These are phyloP conservation scores for Vitis hybrid DNA, from an alignment of 177 flowering plant species.

Conservation along the genomic window DNA sequence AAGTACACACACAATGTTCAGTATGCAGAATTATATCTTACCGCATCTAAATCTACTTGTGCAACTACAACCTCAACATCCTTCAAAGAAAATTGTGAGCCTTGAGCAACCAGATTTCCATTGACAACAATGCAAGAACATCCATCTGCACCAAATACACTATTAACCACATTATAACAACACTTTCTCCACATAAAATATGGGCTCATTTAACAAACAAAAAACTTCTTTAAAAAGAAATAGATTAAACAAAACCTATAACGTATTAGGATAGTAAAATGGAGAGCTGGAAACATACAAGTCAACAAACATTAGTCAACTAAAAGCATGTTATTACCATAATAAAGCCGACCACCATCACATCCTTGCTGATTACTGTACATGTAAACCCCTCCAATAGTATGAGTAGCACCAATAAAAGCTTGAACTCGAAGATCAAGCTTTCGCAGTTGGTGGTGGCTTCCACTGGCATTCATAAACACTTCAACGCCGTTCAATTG, in stretches of 20 bases:
- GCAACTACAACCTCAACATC: slow-evolving; percentile 94
- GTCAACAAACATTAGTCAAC: background rate
- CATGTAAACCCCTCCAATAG: slow-evolving; percentile 95
- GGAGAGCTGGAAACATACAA: background rate
- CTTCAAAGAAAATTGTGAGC: slow-evolving; percentile 91
- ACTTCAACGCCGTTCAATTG: slow-evolving; percentile 95
- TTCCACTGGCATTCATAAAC: slow-evolving; percentile 96
- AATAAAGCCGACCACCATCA: slow-evolving; percentile 96
- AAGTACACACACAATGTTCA: background rate
- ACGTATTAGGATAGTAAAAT: background rate
- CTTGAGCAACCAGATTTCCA: slow-evolving; percentile 93
- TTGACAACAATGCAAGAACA: slow-evolving; percentile 83
- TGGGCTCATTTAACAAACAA: background rate
- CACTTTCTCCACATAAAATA: background rate
- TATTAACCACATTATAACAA: background rate
- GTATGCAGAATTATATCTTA: slow-evolving; percentile 32
- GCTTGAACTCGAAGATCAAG: slow-evolving; percentile 83
- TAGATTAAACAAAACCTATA: background rate
- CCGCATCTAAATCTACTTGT: slow-evolving; percentile 90
- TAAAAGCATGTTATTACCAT: slow-evolving; percentile 46
- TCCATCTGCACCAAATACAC: slow-evolving; percentile 63
- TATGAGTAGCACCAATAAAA: slow-evolving; percentile 77
- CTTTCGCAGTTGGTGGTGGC: slow-evolving; percentile 94
- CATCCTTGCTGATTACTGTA: slow-evolving; percentile 98
- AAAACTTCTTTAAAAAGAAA: background rate